Percentiles rank a stretch among this genome's conserved stretches.
Conservation (phyloP, 257 asterid genomes). For the Linaria vulgaris region DNA sequence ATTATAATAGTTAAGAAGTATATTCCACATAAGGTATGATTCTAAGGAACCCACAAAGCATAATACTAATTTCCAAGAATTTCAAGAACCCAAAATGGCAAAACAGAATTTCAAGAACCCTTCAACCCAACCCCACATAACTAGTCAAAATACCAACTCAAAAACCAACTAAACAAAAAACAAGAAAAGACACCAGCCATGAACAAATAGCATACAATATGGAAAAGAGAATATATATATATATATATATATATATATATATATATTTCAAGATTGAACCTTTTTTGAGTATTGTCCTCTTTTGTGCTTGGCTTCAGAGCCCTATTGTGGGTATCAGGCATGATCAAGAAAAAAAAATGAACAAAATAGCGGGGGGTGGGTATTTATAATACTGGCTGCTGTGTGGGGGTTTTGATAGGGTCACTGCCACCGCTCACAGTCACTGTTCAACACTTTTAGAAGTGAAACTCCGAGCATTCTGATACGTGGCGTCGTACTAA, state of each 20-base stretch:
- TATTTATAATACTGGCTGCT: constrained; percentile 31
- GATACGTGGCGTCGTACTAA: constrained; percentile 37
- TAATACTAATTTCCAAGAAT: background rate
- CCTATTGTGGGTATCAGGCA: background rate
- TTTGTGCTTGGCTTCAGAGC: constrained; percentile 13
- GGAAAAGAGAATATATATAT: background rate
- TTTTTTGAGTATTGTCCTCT: background rate
- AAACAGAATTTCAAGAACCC: constrained; percentile 2
- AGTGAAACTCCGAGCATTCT: background rate
- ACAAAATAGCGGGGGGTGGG: background rate
- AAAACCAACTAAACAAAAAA: background rate
- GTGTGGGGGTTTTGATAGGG: constrained; percentile 26
- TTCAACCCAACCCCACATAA: constrained; percentile 2
- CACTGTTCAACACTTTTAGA: background rate
- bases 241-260: no score
- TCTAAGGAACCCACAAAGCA: background rate
- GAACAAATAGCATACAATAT: background rate
- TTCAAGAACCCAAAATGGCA: constrained; percentile 1
- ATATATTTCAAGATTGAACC: constrained; percentile 18
- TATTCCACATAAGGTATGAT: background rate
- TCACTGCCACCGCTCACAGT: constrained; percentile 27
- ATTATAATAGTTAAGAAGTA: no score
- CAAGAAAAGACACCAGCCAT: background rate
- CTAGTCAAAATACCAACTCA: constrained; percentile 10
- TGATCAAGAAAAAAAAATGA: constrained; percentile 13